Evolutionary conservation across 805 yeast genomes (phyloP), one percentile per base, ranked within the genome.

Genomic region (Sungouiozyma intestinalis): DNA sequence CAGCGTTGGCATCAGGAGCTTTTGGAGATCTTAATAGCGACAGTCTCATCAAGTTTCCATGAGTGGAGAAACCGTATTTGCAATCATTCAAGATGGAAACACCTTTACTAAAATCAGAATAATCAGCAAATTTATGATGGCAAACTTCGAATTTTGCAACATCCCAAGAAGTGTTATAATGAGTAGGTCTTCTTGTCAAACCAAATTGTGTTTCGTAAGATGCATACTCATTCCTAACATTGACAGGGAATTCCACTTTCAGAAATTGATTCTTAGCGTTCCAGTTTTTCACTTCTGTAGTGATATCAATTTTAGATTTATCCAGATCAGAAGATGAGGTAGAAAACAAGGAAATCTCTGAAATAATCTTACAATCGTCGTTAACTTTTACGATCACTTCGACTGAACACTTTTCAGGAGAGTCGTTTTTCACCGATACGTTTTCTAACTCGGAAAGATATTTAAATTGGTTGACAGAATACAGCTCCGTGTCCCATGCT

Each of bases 401-500:
- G 29, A 88, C 66, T 0, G 87, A 71, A 1, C 82, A 74, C 43
- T 76, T 72, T 38, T 81, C 65, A 27, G 81, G 79, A 0, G 70
- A 50, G 0, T 66, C 63, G 20, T 60, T 63, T 18, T 69, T 66
- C 13, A 68, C 60, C 3, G 48, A 45, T 27, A 67, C 62, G 4
- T 54, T 53, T 31, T 60, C 54, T 8, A 55, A 42, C n/a, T 51
- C 49, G 3, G 54, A 52, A 20, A 80, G 60, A 48, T 77, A 76
- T 42, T 66, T 67, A 56, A 73, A 77, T 55, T 81, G 86, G 52
- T 81, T 85, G 44, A 85, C 72, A 0, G 95, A 84, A 57, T 76
- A 92, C 45, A 87, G 71, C 58, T 90, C 98, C 0, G 97, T 90
- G 59, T 90, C 98, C 98, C 98, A 90, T 1, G 97, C 97, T 36